A percentile compares a stretch with the other conserved stretches of the same genome.
phyloP scores from a whole-genome alignment of 2,329 filamentous ascomycete genomes.

The Trichoderma atrobrunneum region DNA sequence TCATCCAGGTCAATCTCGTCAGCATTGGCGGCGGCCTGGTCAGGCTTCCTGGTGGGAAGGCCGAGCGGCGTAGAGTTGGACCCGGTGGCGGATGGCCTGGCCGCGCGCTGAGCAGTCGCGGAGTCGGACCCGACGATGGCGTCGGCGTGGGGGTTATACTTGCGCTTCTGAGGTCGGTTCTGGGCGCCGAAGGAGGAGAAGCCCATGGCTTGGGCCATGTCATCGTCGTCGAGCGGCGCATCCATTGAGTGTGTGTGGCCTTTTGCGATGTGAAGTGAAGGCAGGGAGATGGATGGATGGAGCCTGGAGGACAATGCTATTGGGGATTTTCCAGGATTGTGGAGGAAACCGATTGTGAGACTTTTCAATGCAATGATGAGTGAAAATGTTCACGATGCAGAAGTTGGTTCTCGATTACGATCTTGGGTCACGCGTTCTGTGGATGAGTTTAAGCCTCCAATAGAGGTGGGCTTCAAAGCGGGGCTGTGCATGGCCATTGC shows the following conservation, averaged over 20 bases:
- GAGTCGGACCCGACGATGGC: slow-evolving; percentile 35
- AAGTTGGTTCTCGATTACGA: not conserved
- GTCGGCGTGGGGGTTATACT: slow-evolving; percentile 58
- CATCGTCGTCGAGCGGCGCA: slow-evolving; percentile 32
- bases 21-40: slow-evolving; percentile 31
- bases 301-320: not conserved
- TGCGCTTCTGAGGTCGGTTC: slow-evolving; percentile 56
- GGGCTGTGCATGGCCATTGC: not conserved
- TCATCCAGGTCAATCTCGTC: slow-evolving; percentile 47
- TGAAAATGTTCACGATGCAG: not conserved
- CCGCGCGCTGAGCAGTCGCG: slow-evolving; percentile 27
- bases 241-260: slow-evolving; percentile 19
- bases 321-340: not conserved
- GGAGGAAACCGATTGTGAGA: not conserved
- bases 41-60: slow-evolving; percentile 10
- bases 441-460: slow-evolving; percentile 3
- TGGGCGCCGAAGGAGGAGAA: slow-evolving; percentile 67
- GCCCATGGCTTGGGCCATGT: slow-evolving; percentile 65
- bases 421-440: slow-evolving; percentile 8
- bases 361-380: not conserved
- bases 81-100: slow-evolving; percentile 31
- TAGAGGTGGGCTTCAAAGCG: not conserved
- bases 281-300: too few relatives aligned
- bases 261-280: not conserved
- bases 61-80: slow-evolving; percentile 40